phyloP scores from a whole-genome alignment of 2,329 filamentous ascomycete species.

The Xylaria digitata region DNA sequence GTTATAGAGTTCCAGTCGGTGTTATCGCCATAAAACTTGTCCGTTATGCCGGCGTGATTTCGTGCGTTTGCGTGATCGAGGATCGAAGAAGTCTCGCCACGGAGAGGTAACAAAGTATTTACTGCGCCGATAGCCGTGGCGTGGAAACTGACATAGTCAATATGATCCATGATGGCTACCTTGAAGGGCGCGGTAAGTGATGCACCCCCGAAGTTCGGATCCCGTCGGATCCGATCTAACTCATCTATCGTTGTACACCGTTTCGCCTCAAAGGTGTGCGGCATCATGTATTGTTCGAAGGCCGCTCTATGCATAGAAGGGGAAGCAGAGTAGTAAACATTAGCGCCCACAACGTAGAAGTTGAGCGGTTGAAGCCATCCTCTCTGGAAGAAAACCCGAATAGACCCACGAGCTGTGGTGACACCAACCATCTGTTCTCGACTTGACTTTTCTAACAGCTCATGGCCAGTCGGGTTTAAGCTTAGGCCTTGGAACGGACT shows the following conservation, averaged over 20 bases:
- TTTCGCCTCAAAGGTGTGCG: conserved; percentile 71
- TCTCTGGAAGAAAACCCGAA: conserved; percentile 69
- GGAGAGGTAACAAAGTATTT: conserved; percentile 76
- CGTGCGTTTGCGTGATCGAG: conserved; percentile 68
- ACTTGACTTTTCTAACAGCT: conserved; percentile 54
- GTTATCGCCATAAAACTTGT: conserved; percentile 76
- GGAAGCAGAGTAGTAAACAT: conserved; percentile 75
- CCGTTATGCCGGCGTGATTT: conserved; percentile 69
- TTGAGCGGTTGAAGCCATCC: conserved; percentile 73
- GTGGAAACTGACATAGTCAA: conserved; percentile 74
- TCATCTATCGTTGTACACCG: conserved; percentile 71
- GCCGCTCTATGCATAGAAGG: conserved; percentile 79
- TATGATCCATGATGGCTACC: conserved; percentile 71
- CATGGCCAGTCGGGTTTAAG: conserved; percentile 65
- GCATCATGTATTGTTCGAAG: conserved; percentile 73
- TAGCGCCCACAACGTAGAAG: conserved; percentile 76
- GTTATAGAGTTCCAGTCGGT: conserved; percentile 76
- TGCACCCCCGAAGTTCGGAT: conserved; percentile 74
- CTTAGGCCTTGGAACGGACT: conserved; percentile 58
- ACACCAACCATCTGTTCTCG: conserved; percentile 59
- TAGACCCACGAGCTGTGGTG: conserved; percentile 67
- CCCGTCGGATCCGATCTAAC: conserved; percentile 67
- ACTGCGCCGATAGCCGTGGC: conserved; percentile 77
- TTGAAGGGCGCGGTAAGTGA: conserved; percentile 78
- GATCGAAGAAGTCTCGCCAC: conserved; percentile 61